These are phyloP conservation scores for Lignosus rhinocerotis DNA, from an alignment of 1,284 basidiomycete genomes.

Conservation along the genomic window DNA sequence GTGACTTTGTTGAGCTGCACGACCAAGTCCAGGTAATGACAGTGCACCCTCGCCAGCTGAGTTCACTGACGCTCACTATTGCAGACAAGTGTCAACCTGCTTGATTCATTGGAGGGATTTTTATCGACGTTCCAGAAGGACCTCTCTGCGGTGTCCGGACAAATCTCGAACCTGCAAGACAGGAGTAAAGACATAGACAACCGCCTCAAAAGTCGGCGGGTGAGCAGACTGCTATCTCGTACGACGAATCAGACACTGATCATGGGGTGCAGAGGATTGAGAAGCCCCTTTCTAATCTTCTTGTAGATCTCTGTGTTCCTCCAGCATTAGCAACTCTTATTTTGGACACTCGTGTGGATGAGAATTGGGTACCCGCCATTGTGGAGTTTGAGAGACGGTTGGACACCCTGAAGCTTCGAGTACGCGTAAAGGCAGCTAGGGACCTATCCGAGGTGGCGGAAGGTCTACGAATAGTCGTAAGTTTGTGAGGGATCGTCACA, in stretches of 20 bases:
- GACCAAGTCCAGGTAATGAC: conserved; percentile 72
- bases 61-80: conserved; percentile 8
- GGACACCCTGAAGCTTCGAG: conserved; percentile 65
- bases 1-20: conserved; percentile 80
- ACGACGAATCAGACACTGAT: not conserved
- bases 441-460: conserved; percentile 84
- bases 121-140: conserved; percentile 95
- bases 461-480: conserved; percentile 81
- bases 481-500: conserved; percentile 22
- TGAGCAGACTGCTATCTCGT: conserved; percentile 36
- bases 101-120: conserved; percentile 87
- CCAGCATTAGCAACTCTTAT: conserved; percentile 80
- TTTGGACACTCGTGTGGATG: conserved; percentile 80
- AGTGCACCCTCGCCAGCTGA: not conserved
- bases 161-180: conserved; percentile 91
- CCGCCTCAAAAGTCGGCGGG: conserved; percentile 80
- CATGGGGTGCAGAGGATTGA: conserved; percentile 72
- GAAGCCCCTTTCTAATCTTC: conserved; percentile 78
- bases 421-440: conserved; percentile 81
- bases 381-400: conserved; percentile 79
- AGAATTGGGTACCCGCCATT: conserved; percentile 83
- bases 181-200: conserved; percentile 89
- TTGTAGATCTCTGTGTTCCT: conserved; percentile 81
- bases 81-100: conserved; percentile 74
- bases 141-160: conserved; percentile 89